phyloP scores from a whole-genome alignment of 1,284 basidiomycete species.

The Mycosarcoma maydis region DNA sequence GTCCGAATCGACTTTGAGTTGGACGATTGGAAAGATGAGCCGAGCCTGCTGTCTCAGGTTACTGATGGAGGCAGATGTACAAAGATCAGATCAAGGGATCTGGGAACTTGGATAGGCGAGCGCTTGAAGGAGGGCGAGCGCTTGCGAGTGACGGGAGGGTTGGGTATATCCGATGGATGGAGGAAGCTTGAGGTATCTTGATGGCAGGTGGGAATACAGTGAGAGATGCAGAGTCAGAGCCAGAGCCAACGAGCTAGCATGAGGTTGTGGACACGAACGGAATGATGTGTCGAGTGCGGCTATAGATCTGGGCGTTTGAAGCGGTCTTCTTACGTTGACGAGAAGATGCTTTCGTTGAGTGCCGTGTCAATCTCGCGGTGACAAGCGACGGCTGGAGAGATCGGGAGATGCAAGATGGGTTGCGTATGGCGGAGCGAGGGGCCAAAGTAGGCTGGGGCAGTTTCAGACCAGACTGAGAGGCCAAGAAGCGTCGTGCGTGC shows the following conservation, averaged over 20 bases:
- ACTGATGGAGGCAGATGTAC: not conserved
- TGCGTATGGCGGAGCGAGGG: no score
- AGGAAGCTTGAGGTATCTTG: conserved; percentile 23
- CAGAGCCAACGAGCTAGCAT: conserved; percentile 3
- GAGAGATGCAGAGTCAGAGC: conserved; percentile 8
- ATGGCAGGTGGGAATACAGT: conserved; percentile 7
- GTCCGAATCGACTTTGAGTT: conserved; percentile 16
- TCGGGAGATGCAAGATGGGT: no score
- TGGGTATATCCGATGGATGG: conserved; percentile 13
- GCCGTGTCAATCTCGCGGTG: no score
- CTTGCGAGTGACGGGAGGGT: not conserved
- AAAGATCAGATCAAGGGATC: conserved; percentile 1
- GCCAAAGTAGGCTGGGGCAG: no score
- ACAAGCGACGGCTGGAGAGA: no score
- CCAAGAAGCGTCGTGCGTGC: no score
- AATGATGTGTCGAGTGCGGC: not conserved
- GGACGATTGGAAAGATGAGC: not conserved
- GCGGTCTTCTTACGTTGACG: no score
- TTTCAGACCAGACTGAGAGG: no score
- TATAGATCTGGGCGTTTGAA: no score
- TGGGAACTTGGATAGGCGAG: conserved; percentile 1
- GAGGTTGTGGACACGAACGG: not conserved
- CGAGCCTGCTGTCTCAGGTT: not conserved
- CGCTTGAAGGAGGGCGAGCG: not conserved
- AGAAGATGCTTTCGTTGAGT: no score